Conservation (phyloP, 1,139 yeast genomes). For the Neolecta irregularis region DNA sequence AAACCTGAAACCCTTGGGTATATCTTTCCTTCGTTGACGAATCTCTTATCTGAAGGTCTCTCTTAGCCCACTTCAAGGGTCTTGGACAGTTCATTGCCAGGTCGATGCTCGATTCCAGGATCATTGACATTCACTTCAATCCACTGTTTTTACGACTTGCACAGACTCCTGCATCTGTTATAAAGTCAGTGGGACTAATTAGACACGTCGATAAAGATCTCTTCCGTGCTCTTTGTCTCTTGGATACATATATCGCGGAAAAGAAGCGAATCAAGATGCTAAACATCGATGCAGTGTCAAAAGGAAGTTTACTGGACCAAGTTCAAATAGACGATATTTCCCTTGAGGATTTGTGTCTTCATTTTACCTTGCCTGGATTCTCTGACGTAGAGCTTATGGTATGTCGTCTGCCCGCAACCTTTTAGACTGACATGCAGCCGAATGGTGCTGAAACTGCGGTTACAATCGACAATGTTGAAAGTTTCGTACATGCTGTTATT, state of each 20-base stretch:
- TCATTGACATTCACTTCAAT: conserved; percentile 69
- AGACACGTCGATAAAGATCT: conserved; percentile 43
- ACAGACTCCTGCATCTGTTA: conserved; percentile 14
- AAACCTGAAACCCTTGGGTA: conserved; percentile 24
- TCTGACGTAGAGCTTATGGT: conserved; percentile 45
- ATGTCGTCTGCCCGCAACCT: too few species aligned
- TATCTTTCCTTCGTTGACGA: not conserved
- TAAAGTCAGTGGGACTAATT: conserved; percentile 32
- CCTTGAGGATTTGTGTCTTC: conserved; percentile 41
- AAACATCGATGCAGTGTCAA: conserved; percentile 11
- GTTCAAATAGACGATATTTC: conserved; percentile 31
- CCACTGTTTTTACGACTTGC: conserved; percentile 40
- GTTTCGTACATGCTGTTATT: conserved; percentile 42
- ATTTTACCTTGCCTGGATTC: conserved; percentile 67
- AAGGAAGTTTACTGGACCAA: conserved; percentile 15
- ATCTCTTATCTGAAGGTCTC: conserved; percentile 21
- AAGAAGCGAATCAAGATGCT: conserved; percentile 19
- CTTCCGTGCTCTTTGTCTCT: conserved; percentile 42
- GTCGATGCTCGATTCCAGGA: conserved; percentile 70
- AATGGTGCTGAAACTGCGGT: conserved; percentile 42
- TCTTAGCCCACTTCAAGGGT: conserved; percentile 41
- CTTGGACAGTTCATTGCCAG: conserved; percentile 79
- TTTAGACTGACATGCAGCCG: too few species aligned
- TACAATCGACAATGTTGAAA: conserved; percentile 37
- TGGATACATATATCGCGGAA: conserved; percentile 28